phyloP scores from a whole-genome alignment of 139 green algal genomes.

The Tetradesmus lagerheimii region DNA sequence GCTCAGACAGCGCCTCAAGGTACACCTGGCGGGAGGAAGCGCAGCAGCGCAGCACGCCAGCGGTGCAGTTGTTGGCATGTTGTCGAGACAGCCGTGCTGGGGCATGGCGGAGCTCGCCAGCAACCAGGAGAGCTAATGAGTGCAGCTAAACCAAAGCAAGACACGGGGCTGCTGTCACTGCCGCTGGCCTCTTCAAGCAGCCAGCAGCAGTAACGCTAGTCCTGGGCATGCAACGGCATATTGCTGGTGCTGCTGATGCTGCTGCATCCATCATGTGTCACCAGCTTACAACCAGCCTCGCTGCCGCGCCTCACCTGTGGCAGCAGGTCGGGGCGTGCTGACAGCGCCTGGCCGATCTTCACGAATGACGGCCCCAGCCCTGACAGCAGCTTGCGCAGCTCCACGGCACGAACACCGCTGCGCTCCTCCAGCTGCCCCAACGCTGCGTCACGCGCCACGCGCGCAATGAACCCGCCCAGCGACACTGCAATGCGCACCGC shows the following conservation, averaged over 20 bases:
- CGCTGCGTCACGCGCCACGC: constrained; percentile 73
- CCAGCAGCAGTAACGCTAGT: no score
- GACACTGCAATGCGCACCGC: constrained; percentile 67
- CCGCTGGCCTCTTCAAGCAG: no score
- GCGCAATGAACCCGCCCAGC: constrained; percentile 78
- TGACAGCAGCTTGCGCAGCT: constrained; percentile 78
- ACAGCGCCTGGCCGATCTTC: constrained; percentile 93
- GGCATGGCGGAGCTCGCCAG: no score
- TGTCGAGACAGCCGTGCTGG: no score
- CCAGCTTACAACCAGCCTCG: no score
- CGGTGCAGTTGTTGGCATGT: neutral
- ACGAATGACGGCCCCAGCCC: constrained; percentile 88
- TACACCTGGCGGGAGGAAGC: constrained; percentile 53
- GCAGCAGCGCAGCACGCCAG: neutral
- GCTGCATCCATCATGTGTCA: no score
- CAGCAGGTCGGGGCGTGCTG: constrained; percentile 80
- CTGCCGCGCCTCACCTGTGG: constrained; percentile 73
- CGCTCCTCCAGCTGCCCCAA: constrained; percentile 72
- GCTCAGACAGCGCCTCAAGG: constrained; percentile 74
- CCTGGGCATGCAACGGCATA: neutral
- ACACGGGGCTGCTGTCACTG: no score
- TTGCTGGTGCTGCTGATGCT: neutral
- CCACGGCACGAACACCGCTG: constrained; percentile 46
- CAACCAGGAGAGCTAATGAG: no score
- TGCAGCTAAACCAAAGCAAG: no score